Evolutionary conservation across 805 yeast species (phyloP), one percentile per base, ranked within the genome.

Genomic region (Zygosaccharomyces bailii): DNA sequence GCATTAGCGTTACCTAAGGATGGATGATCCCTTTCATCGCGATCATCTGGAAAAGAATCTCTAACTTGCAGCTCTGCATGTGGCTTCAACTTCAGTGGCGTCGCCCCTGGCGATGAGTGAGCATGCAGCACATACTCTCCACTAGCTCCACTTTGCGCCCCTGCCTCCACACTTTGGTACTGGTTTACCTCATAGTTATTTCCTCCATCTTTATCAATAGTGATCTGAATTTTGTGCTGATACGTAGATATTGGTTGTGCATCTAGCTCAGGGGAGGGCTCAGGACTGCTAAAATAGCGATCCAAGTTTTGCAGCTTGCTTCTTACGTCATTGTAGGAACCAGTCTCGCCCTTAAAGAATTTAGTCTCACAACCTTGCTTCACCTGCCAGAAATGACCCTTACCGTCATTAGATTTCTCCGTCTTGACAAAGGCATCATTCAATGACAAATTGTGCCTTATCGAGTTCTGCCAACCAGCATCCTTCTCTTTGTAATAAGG

Each of bases 401-500:
- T 86, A 5, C 91, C 89, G 67, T 85, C 95, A 54, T 85, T 84
- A 9, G 96, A 90, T 63, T 90, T 84, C 53, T 86, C 96, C 17
- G 93, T 62, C 67, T 91, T 91, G 39, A 84, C 74, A 61, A 91
- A 91, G 0, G 97, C 96, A 61, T 93, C 93, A 66, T 91, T 93
- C 55, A 91, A 74, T 9, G 96, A 88, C 23, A 91, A 71, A 54
- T 93, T 91, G 67, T 91, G 99, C 50, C 99, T 81, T 51, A 91
- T 93, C 25, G 96, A 90, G 67, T 91, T 91, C 67, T 91, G 97
- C 99, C 99, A 91, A 20, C 97, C 96, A 8, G 87, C 84, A 55
- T 88, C 96, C 47, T 86, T 84, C 51, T 78, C 80, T 51, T 82
- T 80, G 66, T 93, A 93, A 62, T 83, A 91, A 50, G 74, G 77